Evolutionary conservation across 2,329 filamentous ascomycete genomes (phyloP), one percentile per base, ranked within the genome.

Genomic region (Sordariomycetes sp.): DNA sequence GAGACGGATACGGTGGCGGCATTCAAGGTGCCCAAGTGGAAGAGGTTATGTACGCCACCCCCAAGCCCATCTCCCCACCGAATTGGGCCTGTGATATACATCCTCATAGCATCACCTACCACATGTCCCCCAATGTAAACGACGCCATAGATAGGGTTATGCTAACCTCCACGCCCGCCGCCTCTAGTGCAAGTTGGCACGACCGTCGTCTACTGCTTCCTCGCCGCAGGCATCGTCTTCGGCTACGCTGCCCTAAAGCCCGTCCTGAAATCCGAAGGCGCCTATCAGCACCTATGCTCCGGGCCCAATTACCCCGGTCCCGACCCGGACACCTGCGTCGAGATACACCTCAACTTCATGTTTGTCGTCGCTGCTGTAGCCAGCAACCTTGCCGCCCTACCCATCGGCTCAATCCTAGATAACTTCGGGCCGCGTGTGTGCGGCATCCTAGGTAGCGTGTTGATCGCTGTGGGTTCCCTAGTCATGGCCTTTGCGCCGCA

Each of bases 351-450:
- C 59, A 96, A 96, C 69, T 76, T 96, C 63, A 96, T 96, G 89
- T 96, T 96, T 76, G 95, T 90, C 6, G 81, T 91, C 48, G 91
- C 91, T 14, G 91, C 90, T 16, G 90, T 96, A 11, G 88, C 83
- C 7, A 95, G 91, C 46, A 96, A 96, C 66, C 87, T 96, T 14
- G 89, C 85, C 48, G 91, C 92, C 14, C 78, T 96, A 7, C 89
- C 91, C 2, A 85, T 96, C 12, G 92, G 92, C 53, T 89, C 89
- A 2, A 87, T 96, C 52, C 80, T 96, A 24, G 92, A 96, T 71
- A 79, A 84, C 61, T 92, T 83, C 66, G 92, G 92, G 1, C 92
- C 92, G 16, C 81, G 88, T 58, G 78, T 89, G 4, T 88, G 88
- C 65, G 87, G 89, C 3, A 76, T 91, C 24, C 79, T 87, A 59